Percentiles rank a stretch among this genome's conserved stretches.
These are phyloP conservation scores for Triticum monococcum DNA, from an alignment of 176 grass and related monocot species.

Conservation along the genomic window DNA sequence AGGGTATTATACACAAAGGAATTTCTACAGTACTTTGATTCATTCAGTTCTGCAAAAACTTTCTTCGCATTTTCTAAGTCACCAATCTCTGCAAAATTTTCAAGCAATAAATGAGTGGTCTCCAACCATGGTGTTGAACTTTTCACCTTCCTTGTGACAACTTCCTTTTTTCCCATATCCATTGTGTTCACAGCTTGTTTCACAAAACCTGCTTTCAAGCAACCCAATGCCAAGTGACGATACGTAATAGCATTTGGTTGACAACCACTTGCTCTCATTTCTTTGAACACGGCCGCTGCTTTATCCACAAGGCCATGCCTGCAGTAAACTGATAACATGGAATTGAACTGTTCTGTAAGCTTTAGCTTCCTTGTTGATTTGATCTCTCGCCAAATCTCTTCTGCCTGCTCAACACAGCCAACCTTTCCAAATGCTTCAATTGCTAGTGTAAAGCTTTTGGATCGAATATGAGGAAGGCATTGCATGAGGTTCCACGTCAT, in stretches of 20 bases:
- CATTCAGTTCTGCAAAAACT: slow-evolving; percentile 75
- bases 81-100: slow-evolving; percentile 69
- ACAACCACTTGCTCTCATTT: slow-evolving; percentile 73
- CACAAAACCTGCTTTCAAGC: slow-evolving; percentile 75
- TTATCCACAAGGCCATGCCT: slow-evolving; percentile 68
- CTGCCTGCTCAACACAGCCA: slow-evolving; percentile 44
- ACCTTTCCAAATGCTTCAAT: slow-evolving; percentile 90
- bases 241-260: slow-evolving; percentile 92
- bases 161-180: slow-evolving; percentile 64
- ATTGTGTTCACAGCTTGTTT: slow-evolving; percentile 80
- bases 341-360: slow-evolving; percentile 75
- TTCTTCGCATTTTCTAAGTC: slow-evolving; percentile 68
- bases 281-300: slow-evolving; percentile 77
- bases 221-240: slow-evolving; percentile 77
- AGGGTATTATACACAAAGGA: slow-evolving; percentile 88
- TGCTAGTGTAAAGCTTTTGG: slow-evolving; percentile 74
- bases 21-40: slow-evolving; percentile 78
- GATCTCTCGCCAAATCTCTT: slow-evolving; percentile 67
- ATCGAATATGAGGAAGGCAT: slow-evolving; percentile 60
- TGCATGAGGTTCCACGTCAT: slow-evolving; percentile 67
- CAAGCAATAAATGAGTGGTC: slow-evolving; percentile 78
- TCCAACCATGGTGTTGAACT: slow-evolving; percentile 92
- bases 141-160: slow-evolving; percentile 55
- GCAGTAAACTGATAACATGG: slow-evolving; percentile 83
- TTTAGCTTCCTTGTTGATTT: slow-evolving; percentile 58